Conservation (phyloP, 164 flowering plant genomes). For the Echeveria elegans region DNA sequence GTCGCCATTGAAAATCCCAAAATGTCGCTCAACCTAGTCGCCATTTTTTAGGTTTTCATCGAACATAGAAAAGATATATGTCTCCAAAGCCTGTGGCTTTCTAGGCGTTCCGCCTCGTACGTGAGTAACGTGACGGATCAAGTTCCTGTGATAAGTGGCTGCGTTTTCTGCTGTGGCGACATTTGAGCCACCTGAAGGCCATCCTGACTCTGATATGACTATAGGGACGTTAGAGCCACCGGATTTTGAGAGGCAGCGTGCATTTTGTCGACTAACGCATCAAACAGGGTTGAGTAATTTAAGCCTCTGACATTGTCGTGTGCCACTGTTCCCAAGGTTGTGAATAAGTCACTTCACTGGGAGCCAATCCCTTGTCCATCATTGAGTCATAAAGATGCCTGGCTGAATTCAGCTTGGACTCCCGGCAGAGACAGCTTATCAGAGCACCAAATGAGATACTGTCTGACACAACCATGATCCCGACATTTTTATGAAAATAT, state of each 20-base stretch:
- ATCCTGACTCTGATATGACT: no score
- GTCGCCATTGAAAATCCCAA: background rate
- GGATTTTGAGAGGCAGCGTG: no score
- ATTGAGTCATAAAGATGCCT: conserved; percentile 48
- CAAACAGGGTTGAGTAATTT: no score
- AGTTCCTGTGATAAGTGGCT: background rate
- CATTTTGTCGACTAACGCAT: no score
- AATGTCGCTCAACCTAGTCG: background rate
- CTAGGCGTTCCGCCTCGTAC: background rate
- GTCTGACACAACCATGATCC: conserved; percentile 57
- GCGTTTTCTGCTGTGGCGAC: background rate
- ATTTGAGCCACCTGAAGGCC: background rate
- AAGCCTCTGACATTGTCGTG: conserved; percentile 17
- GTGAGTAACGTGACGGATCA: background rate
- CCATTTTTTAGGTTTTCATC: background rate
- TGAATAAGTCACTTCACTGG: conserved; percentile 84
- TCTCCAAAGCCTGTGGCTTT: background rate
- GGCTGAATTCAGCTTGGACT: conserved; percentile 62
- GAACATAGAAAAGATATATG: background rate
- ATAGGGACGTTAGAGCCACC: no score
- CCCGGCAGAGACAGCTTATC: conserved; percentile 85
- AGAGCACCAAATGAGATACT: conserved; percentile 72
- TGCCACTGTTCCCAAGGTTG: conserved; percentile 69
- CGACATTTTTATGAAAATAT: conserved; percentile 46
- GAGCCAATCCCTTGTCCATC: conserved; percentile 68